phyloP scores from a whole-genome alignment of 306 rosid genomes.

The Citrullus amarus region DNA sequence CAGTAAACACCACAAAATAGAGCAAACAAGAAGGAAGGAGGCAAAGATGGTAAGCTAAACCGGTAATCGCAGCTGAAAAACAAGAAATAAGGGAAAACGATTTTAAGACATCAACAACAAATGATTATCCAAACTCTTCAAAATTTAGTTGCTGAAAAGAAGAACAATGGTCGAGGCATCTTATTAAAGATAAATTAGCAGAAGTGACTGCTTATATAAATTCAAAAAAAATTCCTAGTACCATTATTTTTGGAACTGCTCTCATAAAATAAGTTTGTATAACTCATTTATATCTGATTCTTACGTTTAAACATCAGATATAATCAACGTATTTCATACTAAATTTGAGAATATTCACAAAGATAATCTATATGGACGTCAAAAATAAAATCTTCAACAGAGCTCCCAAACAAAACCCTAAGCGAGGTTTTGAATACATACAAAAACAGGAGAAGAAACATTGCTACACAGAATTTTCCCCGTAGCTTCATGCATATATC shows the following conservation, averaged over 20 bases:
- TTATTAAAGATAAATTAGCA: not conserved
- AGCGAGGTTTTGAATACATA: not conserved
- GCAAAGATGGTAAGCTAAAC: not conserved
- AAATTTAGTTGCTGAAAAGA: not conserved
- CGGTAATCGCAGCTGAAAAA: not conserved
- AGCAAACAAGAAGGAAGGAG: not conserved
- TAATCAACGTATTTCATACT: not conserved
- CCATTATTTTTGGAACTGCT: not conserved
- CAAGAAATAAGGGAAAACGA: not conserved
- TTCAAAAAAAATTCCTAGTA: not conserved
- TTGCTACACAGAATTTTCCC: not conserved
- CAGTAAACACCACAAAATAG: not conserved
- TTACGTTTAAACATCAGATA: not conserved
- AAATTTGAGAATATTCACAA: not conserved
- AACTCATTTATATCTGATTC: not conserved
- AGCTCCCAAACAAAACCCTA: not conserved
- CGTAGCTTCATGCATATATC: not conserved
- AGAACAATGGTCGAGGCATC: not conserved
- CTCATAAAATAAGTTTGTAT: no score
- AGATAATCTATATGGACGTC: not conserved
- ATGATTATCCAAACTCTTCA: not conserved
- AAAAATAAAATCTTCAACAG: not conserved
- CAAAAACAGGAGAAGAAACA: not conserved
- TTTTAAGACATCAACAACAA: not conserved
- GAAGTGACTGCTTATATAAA: not conserved